These are phyloP conservation scores for Cruciata laevipes DNA, from an alignment of 257 asterid genomes.

Conservation along the genomic window DNA sequence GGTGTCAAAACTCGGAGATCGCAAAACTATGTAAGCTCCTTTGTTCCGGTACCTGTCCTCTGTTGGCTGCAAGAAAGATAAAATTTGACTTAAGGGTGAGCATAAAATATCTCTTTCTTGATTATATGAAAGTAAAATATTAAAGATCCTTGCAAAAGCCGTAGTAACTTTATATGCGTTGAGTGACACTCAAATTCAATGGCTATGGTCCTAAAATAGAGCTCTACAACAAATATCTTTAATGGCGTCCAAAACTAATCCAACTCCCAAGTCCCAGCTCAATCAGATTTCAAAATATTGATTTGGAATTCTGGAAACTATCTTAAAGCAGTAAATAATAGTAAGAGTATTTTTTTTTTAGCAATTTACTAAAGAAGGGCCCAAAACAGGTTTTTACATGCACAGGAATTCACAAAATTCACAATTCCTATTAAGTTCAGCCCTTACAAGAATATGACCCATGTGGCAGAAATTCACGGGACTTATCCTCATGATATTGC, in stretches of 20 bases:
- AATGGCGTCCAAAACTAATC: background rate
- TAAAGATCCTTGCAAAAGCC: background rate
- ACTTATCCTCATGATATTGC: background rate
- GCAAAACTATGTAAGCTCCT: constrained; percentile 82
- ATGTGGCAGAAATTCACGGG: background rate
- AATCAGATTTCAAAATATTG: background rate
- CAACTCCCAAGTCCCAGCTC: background rate
- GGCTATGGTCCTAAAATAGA: background rate
- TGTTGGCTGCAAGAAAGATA: constrained; percentile 58
- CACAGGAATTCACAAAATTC: background rate
- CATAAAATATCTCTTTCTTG: background rate
- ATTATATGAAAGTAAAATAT: background rate
- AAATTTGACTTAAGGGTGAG: background rate
- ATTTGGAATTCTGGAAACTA: background rate
- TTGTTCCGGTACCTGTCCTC: constrained; percentile 79
- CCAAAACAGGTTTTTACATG: background rate
- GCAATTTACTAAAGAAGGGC: background rate
- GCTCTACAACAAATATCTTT: background rate
- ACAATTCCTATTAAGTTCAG: background rate
- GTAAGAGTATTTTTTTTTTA: background rate
- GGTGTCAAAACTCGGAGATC: constrained; percentile 66
- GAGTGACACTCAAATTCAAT: too few relatives aligned
- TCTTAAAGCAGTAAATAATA: background rate
- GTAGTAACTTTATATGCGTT: background rate
- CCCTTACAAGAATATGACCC: background rate